Evolutionary conservation across 2,329 filamentous ascomycete genomes (phyloP), one percentile per base, ranked within the genome.

Genomic region (Colletotrichum lentis): DNA sequence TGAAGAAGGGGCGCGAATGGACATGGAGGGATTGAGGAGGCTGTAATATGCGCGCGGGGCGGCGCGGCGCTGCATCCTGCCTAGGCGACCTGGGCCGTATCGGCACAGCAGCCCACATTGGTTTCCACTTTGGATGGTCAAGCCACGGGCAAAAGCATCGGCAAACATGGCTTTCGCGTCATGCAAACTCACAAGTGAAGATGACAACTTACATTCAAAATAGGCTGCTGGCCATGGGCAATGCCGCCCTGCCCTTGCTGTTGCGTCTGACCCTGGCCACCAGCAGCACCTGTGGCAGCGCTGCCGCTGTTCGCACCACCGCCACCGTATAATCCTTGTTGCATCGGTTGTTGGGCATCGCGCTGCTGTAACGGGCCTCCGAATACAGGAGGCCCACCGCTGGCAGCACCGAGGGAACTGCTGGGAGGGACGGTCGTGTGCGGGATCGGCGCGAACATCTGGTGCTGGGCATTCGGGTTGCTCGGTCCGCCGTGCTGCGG

Each of bases 221-320:
- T 96, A 5, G 93, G 93, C 76, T 96, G 92, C 27, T 69, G 66
- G 43, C 66, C 66, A 46, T 69, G 66, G 27, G 66, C 62, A 56
- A 69, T 69, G 44, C 66, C 65, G 24, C 65, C 62, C 31, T 69
- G 66, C 35, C 49, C 55, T 61, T 66, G 66, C n/a, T 66, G 66
- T 77, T 95, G 92, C 44, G 91, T 91, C 78, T 94, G 91, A 14
- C 88, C 86, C 76, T 93, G 84, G 18, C 85, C 85, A 69, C 86
- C 84, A 44, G 88, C 70, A 57, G 77, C 71, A 70, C 77, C 74
- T 69, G 77, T 72, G 71, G 78, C 66, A 70, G 78, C 74, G 80
- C 85, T 70, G 77, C 71, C 69, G 43, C 73, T 64, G 39, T 61
- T 69, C 16, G 52, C 67, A 39, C 52, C 67, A 37, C 50, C 35